phyloP scores from a whole-genome alignment of 2,329 filamentous ascomycete species.

The Pestalotiopsis sp. region DNA sequence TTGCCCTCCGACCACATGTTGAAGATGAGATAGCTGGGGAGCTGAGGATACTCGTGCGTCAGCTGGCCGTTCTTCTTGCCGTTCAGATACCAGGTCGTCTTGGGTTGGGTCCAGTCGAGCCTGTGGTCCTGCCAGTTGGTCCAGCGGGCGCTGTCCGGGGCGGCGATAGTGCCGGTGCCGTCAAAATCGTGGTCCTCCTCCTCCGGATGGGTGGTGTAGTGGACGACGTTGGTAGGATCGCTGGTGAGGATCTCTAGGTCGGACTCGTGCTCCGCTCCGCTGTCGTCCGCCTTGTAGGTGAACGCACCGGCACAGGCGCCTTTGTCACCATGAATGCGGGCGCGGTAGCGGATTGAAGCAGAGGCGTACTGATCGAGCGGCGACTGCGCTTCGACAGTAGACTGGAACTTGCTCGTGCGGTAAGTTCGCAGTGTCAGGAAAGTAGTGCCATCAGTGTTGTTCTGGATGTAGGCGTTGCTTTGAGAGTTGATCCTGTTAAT shows the following conservation, averaged over 20 bases:
- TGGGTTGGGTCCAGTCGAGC: constrained; percentile 3
- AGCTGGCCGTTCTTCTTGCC: constrained; percentile 3
- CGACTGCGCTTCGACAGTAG: constrained; percentile 1
- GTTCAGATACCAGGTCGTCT: constrained; percentile 8
- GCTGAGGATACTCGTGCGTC: background rate
- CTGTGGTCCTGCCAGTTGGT: constrained; percentile 5
- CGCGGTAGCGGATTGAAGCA: background rate
- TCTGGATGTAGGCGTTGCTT: constrained; percentile 4
- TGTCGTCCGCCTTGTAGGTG: background rate
- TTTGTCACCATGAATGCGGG: background rate
- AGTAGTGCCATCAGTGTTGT: constrained; percentile 3
- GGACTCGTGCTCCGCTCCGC: constrained; percentile 1
- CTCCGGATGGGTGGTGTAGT: constrained; percentile 6
- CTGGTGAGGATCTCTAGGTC: background rate
- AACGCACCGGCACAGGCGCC: constrained; percentile 1
- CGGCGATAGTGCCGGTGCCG: background rate
- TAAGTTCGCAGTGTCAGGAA: background rate
- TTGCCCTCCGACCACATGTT: constrained; percentile 4
- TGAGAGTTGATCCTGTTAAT: background rate
- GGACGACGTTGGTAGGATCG: background rate
- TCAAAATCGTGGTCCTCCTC: background rate
- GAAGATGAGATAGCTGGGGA: background rate
- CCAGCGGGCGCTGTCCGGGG: background rate
- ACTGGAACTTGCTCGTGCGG: constrained; percentile 1
- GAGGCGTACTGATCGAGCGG: background rate